Percentiles rank a stretch among this genome's conserved stretches.
These are phyloP conservation scores for Candida odintsovae DNA, from an alignment of 805 yeast species.

Conservation along the genomic window DNA sequence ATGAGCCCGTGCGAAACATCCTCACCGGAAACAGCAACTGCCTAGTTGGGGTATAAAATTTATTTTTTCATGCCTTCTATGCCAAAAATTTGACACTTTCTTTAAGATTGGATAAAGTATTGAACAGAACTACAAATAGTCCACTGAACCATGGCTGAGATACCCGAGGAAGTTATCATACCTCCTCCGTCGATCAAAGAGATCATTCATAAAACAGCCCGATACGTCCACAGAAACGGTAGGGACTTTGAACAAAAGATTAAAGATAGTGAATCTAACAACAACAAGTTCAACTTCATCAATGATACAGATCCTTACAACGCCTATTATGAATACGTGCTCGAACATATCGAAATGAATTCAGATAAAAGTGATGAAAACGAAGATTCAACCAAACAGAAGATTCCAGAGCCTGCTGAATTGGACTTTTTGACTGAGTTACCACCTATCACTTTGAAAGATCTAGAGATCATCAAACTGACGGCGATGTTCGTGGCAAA, in stretches of 20 bases:
- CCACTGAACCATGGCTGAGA: conserved; percentile 13
- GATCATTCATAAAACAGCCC: conserved; percentile 66
- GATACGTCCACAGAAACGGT: conserved; percentile 67
- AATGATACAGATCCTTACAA: conserved; percentile 47
- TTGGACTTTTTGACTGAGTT: conserved; percentile 12
- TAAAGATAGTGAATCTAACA: conserved; percentile 36
- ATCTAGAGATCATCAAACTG: conserved; percentile 61
- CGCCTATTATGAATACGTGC: conserved; percentile 47
- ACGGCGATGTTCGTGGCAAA: conserved; percentile 66
- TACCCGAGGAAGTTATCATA: conserved; percentile 39
- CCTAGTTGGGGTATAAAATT: background rate
- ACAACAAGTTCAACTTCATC: conserved; percentile 61
- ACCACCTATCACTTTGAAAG: conserved; percentile 48
- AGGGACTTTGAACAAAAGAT: conserved; percentile 55
- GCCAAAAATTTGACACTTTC: background rate
- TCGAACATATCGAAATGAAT: conserved; percentile 24
- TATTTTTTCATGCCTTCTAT: too few species aligned
- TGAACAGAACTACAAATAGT: too few species aligned
- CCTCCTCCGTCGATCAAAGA: conserved; percentile 49
- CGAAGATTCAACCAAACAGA: conserved; percentile 18
- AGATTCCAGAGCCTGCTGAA: background rate
- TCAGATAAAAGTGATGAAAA: background rate
- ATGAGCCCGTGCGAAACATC: background rate
- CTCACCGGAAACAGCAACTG: background rate
- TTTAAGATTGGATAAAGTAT: too few species aligned